Evolutionary conservation across 2,329 filamentous ascomycete species (phyloP), one percentile per base, ranked within the genome.

Genomic region (Aspergillus clavatus): DNA sequence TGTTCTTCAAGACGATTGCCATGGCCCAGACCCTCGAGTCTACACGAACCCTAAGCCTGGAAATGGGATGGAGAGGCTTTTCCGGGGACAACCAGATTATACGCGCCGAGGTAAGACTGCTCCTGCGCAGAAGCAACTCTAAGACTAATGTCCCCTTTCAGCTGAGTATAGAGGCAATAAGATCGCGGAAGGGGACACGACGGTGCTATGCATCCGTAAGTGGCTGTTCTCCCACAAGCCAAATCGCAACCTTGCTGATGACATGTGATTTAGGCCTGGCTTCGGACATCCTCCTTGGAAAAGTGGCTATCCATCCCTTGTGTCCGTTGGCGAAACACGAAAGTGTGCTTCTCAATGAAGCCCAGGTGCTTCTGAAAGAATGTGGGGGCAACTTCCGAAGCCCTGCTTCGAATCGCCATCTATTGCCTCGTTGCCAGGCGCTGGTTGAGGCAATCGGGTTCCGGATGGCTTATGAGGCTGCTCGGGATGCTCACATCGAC

Each of bases 401-500:
- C 27, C 46, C 53, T 2, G 43, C 49, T 19, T 58, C 49, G 11
- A 57, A 57, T 38, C 40, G 45, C 7, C n/a, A 40, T 11, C 51
- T 60, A 7, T 47, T 60, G 4, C 55, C 56, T 1, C 47, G 41
- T 2, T 53, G 38, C 6, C 50, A 43, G 1, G 43, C 52, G 1
- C 26, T 60, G 7, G 29, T 58, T n/a, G 37, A 56, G 31, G 54
- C 57, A 1, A 53, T 59, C 5, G 57, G 54, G 0, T 45, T 54
- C 21, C 55, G 57, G 2, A 54, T 59, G 53, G 57, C 56, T 0
- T 44, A 45, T 7, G 56, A 59, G 35, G 57, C 57, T 7, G 55
- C 56, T 1, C 24, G 46, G 7, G 41, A 55, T 12, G 52, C 51
- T 3, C 38, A 39, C 3, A 42, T 53, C 8, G 28, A 53, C 8